A percentile compares a stretch with the other conserved stretches of the same genome.
phyloP scores from a whole-genome alignment of 257 asterid species.

The Solanum chiquidenum region DNA sequence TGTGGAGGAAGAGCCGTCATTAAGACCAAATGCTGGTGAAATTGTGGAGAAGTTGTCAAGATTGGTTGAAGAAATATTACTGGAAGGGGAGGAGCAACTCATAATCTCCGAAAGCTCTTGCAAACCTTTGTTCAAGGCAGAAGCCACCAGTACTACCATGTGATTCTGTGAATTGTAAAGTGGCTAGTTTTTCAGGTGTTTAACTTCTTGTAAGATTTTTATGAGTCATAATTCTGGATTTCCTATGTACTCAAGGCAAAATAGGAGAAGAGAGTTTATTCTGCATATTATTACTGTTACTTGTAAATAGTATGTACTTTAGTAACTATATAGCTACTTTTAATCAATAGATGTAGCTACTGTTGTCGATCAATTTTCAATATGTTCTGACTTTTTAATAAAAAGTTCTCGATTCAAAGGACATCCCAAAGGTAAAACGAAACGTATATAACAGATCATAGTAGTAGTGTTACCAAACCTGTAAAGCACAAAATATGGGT shows the following conservation, averaged over 20 bases:
- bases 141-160: constrained; percentile 8
- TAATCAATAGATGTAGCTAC: neutral
- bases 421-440: neutral
- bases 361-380: neutral
- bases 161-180: neutral
- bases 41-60: constrained; percentile 55
- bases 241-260: neutral
- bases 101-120: constrained; percentile 41
- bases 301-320: neutral
- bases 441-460: neutral
- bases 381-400: neutral
- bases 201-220: neutral
- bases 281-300: neutral
- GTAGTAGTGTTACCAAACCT: neutral
- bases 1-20: constrained; percentile 48
- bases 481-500: neutral
- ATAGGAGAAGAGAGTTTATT: neutral
- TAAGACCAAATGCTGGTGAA: constrained; percentile 74
- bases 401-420: neutral
- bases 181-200: neutral
- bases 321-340: neutral
- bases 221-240: neutral
- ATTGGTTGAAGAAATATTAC: constrained; percentile 43
- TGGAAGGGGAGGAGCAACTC: constrained; percentile 29
- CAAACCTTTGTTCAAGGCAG: constrained; percentile 45